Evolutionary conservation across 495 filamentous ascomycete genomes (phyloP).

Genomic region (Daldinia childiae): DNA sequence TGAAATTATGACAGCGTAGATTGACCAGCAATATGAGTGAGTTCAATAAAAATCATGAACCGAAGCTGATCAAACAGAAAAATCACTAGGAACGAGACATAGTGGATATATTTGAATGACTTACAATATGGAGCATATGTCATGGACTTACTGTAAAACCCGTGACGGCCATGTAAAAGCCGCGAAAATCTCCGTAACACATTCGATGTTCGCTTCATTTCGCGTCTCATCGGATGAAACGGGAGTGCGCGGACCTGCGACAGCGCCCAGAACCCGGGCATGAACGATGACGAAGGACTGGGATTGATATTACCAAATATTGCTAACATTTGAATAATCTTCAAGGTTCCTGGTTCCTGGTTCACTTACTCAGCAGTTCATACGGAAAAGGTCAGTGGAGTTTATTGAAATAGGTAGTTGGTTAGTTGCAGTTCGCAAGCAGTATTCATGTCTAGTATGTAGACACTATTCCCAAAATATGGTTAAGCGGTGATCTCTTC

Average conservation of each 20-base stretch:
- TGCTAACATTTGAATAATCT: background rate
- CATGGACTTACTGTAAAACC: constrained; percentile 11
- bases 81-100: constrained; percentile 5
- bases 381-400: background rate
- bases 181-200: constrained; percentile 18
- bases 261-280: constrained; percentile 32
- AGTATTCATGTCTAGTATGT: background rate
- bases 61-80: constrained; percentile 16
- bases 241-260: constrained; percentile 36
- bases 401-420: background rate
- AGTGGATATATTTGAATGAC: constrained; percentile 34
- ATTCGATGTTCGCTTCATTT: constrained; percentile 1
- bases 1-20: constrained; percentile 18
- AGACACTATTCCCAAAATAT: background rate
- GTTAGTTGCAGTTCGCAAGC: background rate
- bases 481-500: constrained; percentile 24
- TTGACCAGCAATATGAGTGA: constrained; percentile 40
- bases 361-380: background rate
- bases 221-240: constrained; percentile 35
- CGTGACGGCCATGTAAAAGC: background rate
- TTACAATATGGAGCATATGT: background rate
- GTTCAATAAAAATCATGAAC: constrained; percentile 8
- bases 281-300: background rate
- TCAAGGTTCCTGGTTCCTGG: background rate
- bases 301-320: background rate